Evolutionary conservation across 257 asterid species (phyloP), one percentile per base, ranked within the genome.

Genomic region (Catharanthus roseus): DNA sequence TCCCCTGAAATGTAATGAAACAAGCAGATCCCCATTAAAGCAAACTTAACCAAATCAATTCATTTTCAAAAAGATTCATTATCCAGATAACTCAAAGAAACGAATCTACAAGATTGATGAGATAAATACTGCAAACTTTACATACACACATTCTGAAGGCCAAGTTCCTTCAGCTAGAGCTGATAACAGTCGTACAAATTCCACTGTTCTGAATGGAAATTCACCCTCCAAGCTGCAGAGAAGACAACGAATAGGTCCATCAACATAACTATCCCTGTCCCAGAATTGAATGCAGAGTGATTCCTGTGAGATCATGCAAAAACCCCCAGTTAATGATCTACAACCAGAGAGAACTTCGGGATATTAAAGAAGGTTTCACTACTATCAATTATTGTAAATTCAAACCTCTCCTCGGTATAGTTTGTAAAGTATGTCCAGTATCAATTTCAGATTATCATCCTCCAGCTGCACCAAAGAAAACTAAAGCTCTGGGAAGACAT

Each of bases 91-190:
- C 19, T 58, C 63, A 29, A 50, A 67, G 39, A 45, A 36, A 50
- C 5, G 15, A 38, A 15, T 61, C 15, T 10, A 18, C n/a, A 44
- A 16, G 29, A 39, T 61, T 67, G 18, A 11, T 23, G 9, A 42
- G 33, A 72, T 69, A 77, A 64, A 36, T 69, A 62, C 29, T 64
- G 73, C 50, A 79, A 75, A 67, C 69, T 70, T 75, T 72, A 93
- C 99, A 85, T 86, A 93, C 99, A 86, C 97, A 55, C 99, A 93
- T 75, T 93, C 93, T 26, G 99, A 82, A 42, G 97, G 90, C 97
- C 99, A 95, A 72, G 87, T 80, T 72, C 97, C 97, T 80, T 89
- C 96, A 82, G 86, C 79, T 39, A 95, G 90, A 69, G 95, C 95
- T 7, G 97, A 91, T 60, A 91, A 81, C 77, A 95, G 70, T 75